A percentile compares a stretch with the other conserved stretches of the same genome.
Conservation (phyloP, 192 early-diverging fungal genomes). For the Pilobolus umbonatus region DNA sequence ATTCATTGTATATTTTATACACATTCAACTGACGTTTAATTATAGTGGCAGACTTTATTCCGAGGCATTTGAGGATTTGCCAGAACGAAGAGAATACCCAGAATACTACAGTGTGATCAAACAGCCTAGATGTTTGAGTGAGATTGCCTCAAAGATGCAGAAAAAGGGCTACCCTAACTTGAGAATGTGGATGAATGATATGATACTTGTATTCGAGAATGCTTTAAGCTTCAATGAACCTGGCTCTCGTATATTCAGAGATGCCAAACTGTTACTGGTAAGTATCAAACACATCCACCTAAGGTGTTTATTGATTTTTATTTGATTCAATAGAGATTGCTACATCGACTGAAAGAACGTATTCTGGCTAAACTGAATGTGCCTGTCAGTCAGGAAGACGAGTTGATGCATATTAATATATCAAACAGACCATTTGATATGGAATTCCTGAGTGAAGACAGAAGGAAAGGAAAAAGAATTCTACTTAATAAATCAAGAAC, state of each 20-base stretch:
- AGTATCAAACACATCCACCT: background rate
- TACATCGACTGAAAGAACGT: slow-evolving; percentile 26
- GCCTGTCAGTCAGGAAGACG: slow-evolving; percentile 16
- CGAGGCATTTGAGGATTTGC: slow-evolving; percentile 77
- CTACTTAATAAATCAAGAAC: slow-evolving; percentile 2
- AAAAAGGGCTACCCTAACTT: slow-evolving; percentile 59
- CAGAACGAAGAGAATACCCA: slow-evolving; percentile 72
- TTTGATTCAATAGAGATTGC: slow-evolving; percentile 17
- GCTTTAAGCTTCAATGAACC: slow-evolving; percentile 88
- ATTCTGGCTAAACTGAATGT: slow-evolving; percentile 17
- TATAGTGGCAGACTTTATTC: slow-evolving; percentile 57
- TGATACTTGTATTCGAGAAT: slow-evolving; percentile 83
- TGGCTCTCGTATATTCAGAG: slow-evolving; percentile 77
- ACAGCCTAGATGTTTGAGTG: slow-evolving; percentile 70
- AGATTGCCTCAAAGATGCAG: slow-evolving; percentile 61
- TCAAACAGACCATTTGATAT: slow-evolving; percentile 18
- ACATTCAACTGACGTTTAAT: background rate
- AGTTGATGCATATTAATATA: slow-evolving; percentile 12
- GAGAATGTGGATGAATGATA: slow-evolving; percentile 73
- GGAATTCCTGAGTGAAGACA: slow-evolving; percentile 2
- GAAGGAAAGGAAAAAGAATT: background rate
- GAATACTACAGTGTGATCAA: slow-evolving; percentile 87
- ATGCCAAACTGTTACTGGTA: slow-evolving; percentile 57
- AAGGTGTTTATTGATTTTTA: background rate
- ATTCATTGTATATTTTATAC: background rate